phyloP scores from a whole-genome alignment of 495 filamentous ascomycete species.

The Penicillium alfredii region DNA sequence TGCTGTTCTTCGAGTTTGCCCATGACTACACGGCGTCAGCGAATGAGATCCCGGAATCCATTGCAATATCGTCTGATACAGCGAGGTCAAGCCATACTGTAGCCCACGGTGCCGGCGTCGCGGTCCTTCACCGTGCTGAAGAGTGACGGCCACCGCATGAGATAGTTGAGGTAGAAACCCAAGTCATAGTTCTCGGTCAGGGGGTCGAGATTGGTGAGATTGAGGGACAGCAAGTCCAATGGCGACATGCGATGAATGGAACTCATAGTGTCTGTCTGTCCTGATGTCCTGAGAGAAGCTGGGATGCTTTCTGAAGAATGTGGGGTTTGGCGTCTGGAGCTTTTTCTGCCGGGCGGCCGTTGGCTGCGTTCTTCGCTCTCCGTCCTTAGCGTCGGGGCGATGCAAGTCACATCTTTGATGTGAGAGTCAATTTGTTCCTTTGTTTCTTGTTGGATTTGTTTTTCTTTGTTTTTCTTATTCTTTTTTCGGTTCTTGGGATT shows the following conservation, averaged over 20 bases:
- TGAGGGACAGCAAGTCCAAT: conserved; percentile 74
- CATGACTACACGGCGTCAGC: conserved; percentile 60
- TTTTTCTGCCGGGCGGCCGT: conserved; percentile 13
- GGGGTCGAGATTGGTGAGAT: conserved; percentile 79
- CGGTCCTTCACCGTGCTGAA: conserved; percentile 82
- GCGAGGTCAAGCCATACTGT: conserved; percentile 56
- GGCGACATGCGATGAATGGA: conserved; percentile 65
- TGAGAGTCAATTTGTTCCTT: conserved; percentile 3
- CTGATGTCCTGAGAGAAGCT: conserved; percentile 1
- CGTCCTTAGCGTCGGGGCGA: no score
- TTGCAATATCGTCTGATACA: background rate
- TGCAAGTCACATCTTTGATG: no score
- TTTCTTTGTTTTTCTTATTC: background rate
- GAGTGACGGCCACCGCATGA: conserved; percentile 89
- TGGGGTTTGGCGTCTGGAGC: conserved; percentile 5
- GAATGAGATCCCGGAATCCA: no score
- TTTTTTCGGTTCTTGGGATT: no score
- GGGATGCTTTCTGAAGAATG: conserved; percentile 7
- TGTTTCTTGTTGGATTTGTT: conserved; percentile 2
- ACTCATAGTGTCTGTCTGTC: conserved; percentile 46
- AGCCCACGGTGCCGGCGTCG: conserved; percentile 78
- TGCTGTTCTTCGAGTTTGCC: conserved; percentile 92
- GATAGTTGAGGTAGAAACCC: conserved; percentile 90
- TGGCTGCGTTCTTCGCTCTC: no score
- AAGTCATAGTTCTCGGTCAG: conserved; percentile 95